A percentile compares a stretch with the other conserved stretches of the same genome.
phyloP scores from a whole-genome alignment of 1,284 basidiomycete genomes.

The Termitomyces sp. region DNA sequence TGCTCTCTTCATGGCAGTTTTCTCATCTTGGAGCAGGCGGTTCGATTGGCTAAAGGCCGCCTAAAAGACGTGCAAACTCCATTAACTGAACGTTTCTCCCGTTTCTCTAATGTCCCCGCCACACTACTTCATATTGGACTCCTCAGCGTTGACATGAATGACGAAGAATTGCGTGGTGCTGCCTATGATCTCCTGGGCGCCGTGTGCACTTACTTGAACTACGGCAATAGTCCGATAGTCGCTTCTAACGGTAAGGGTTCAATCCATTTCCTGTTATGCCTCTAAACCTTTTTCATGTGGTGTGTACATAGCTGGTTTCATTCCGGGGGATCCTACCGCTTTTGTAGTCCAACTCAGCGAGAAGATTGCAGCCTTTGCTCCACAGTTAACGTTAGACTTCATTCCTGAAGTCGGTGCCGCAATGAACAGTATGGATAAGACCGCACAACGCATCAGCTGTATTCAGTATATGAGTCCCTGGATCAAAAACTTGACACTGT shows the following conservation, averaged over 20 bases:
- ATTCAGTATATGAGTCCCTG: constrained; percentile 82
- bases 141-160: constrained; percentile 66
- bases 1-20: background rate
- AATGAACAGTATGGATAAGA: constrained; percentile 60
- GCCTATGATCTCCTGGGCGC: constrained; percentile 77
- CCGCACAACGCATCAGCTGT: constrained; percentile 62
- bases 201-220: constrained; percentile 74
- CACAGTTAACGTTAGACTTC: constrained; percentile 83
- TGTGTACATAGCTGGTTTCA: constrained; percentile 51
- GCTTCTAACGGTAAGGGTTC: constrained; percentile 58
- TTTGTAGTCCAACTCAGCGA: constrained; percentile 70
- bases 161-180: constrained; percentile 71
- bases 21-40: constrained; percentile 37
- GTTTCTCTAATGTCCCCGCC: constrained; percentile 79
- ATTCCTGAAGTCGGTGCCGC: constrained; percentile 75
- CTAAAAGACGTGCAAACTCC: constrained; percentile 54
- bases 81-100: constrained; percentile 63
- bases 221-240: constrained; percentile 65
- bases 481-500: constrained; percentile 74
- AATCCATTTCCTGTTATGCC: background rate
- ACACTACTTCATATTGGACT: constrained; percentile 80
- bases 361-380: constrained; percentile 65
- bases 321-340: constrained; percentile 66
- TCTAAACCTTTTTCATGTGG: constrained; percentile 10
- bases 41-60: constrained; percentile 66